Percentiles rank a stretch among this genome's conserved stretches.
Evolutionary conservation across 805 yeast genomes (phyloP).

Genomic region (Candida xiaguanensis): DNA sequence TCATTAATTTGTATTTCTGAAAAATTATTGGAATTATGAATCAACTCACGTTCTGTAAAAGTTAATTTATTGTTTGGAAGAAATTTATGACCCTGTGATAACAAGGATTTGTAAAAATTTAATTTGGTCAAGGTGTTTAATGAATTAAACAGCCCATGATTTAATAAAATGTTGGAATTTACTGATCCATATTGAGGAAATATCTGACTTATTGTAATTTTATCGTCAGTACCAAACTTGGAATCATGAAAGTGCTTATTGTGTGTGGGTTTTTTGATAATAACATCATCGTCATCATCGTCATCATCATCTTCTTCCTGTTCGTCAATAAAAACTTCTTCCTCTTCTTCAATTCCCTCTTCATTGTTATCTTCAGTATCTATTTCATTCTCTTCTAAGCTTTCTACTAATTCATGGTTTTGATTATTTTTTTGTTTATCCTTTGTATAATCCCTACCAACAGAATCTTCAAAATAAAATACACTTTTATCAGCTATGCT

Average conservation of each 20-base stretch:
- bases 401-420: background rate
- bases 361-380: background rate
- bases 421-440: background rate
- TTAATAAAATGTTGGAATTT: conserved; percentile 24
- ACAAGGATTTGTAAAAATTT: conserved; percentile 31
- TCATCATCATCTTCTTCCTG: conserved; percentile 6
- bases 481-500: conserved; percentile 20
- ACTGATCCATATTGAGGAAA: conserved; percentile 39
- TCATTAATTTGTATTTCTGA: conserved; percentile 15
- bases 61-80: conserved; percentile 26
- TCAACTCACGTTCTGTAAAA: conserved; percentile 31
- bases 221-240: conserved; percentile 16
- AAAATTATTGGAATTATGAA: conserved; percentile 28
- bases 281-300: conserved; percentile 8
- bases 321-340: conserved; percentile 1
- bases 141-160: conserved; percentile 33
- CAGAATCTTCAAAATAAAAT: conserved; percentile 4
- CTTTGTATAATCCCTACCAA: background rate
- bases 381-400: background rate
- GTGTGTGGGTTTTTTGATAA: background rate
- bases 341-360: conserved; percentile 5
- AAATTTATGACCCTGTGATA: conserved; percentile 15
- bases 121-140: conserved; percentile 32
- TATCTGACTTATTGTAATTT: conserved; percentile 33
- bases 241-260: conserved; percentile 1